These are phyloP conservation scores for Metarhizium album DNA, from an alignment of 2,329 filamentous ascomycete genomes.

Conservation along the genomic window DNA sequence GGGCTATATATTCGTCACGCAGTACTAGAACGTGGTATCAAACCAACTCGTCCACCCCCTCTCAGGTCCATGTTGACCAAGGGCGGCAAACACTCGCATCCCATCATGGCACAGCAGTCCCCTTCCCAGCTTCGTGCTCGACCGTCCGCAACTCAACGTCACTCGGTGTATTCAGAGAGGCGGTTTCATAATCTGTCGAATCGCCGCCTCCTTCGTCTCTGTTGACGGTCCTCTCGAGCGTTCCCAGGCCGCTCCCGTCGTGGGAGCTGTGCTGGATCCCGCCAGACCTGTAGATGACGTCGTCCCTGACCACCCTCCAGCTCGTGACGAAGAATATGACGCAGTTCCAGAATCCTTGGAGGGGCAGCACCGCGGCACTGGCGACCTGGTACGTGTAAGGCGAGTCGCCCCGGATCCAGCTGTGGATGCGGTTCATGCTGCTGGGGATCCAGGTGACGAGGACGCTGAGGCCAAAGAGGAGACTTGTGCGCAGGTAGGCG, in stretches of 20 bases:
- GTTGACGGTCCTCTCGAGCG: slow-evolving; percentile 3
- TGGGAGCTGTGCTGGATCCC: neutral
- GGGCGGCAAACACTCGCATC: no score
- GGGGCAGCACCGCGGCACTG: slow-evolving; percentile 60
- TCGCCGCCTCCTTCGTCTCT: slow-evolving; percentile 9
- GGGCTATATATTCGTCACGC: no score
- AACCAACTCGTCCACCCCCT: no score
- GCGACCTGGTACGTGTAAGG: slow-evolving; percentile 58
- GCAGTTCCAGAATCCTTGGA: slow-evolving; percentile 74
- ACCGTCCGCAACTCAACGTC: slow-evolving; percentile 23
- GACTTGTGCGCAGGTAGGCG: slow-evolving; percentile 49
- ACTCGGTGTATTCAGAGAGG: slow-evolving; percentile 19
- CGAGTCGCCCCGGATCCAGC: slow-evolving; percentile 41
- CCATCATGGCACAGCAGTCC: neutral
- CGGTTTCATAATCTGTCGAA: slow-evolving; percentile 19
- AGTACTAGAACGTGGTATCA: no score
- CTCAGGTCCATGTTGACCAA: no score
- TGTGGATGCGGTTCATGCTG: slow-evolving; percentile 64
- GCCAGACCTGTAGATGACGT: slow-evolving; percentile 4
- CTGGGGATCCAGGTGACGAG: slow-evolving; percentile 55
- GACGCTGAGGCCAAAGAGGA: slow-evolving; percentile 50
- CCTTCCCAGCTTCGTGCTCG: slow-evolving; percentile 6
- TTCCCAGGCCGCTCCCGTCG: slow-evolving; percentile 1
- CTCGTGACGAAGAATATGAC: slow-evolving; percentile 65
- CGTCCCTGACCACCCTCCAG: slow-evolving; percentile 21